These are phyloP conservation scores for Halenospora varia DNA, from an alignment of 495 filamentous ascomycete genomes.

Conservation along the genomic window DNA sequence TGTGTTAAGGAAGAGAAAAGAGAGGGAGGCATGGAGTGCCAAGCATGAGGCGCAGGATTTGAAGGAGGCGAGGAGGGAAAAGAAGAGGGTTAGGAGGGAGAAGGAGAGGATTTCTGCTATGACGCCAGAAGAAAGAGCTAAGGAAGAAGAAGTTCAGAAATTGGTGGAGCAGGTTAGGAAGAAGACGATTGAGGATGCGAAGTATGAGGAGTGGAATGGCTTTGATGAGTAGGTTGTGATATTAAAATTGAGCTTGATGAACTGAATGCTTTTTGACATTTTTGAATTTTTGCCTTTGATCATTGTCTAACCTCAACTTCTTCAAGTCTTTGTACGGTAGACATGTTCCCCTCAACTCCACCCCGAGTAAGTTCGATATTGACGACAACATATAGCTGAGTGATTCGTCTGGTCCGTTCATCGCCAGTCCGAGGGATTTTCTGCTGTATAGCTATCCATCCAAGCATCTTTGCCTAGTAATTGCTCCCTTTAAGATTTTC, in stretches of 20 bases:
- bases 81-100: conserved; percentile 69
- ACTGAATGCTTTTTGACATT: too few species aligned
- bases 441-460: too few species aligned
- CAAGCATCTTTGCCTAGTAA: too few species aligned
- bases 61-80: conserved; percentile 64
- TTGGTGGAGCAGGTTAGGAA: conserved; percentile 70
- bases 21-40: conserved; percentile 75
- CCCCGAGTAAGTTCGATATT: too few species aligned
- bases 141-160: conserved; percentile 64
- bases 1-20: conserved; percentile 40
- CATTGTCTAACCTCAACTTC: too few species aligned
- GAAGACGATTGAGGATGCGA: conserved; percentile 44
- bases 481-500: too few species aligned
- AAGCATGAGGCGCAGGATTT: conserved; percentile 69
- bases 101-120: conserved; percentile 63
- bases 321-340: too few species aligned
- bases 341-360: too few species aligned
- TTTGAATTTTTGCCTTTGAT: too few species aligned
- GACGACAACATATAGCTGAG: too few species aligned
- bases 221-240: conserved; percentile 29
- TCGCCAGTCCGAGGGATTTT: too few species aligned
- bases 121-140: conserved; percentile 67
- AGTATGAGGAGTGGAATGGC: conserved; percentile 39
- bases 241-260: not conserved
- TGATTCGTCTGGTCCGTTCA: too few species aligned